Percentiles rank a stretch among this genome's conserved stretches.
phyloP scores from a whole-genome alignment of 1,139 yeast genomes.

The Blastobotrys aristatus region DNA sequence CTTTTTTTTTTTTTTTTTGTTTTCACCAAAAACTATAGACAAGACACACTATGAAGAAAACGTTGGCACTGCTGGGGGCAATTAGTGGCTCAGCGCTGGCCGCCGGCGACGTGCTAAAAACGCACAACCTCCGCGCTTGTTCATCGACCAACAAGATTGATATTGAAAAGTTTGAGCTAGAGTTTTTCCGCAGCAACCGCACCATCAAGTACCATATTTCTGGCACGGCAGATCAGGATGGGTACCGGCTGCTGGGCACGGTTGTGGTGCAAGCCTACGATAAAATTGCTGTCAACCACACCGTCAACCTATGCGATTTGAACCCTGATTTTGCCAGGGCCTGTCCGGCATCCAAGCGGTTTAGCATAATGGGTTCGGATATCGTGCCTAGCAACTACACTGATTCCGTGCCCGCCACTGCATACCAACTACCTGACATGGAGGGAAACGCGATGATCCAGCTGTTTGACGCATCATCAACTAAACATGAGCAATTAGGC shows the following conservation, averaged over 20 bases:
- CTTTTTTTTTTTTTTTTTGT: too few species aligned
- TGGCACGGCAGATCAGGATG: neutral
- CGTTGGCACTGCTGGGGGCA: neutral
- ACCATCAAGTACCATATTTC: neutral
- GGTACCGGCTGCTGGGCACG: neutral
- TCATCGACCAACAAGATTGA: slow-evolving; percentile 29
- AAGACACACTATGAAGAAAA: neutral
- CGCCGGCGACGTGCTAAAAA: slow-evolving; percentile 28
- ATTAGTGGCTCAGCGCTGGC: slow-evolving; percentile 13
- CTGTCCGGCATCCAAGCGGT: neutral
- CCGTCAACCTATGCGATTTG: neutral
- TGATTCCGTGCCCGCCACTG: neutral
- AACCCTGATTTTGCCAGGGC: neutral
- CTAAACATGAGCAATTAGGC: neutral
- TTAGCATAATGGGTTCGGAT: neutral
- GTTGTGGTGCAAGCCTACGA: slow-evolving; percentile 2
- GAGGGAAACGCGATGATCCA: neutral
- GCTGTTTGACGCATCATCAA: neutral
- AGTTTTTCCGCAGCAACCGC: neutral
- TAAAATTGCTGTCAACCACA: neutral
- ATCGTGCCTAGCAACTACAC: slow-evolving; percentile 1
- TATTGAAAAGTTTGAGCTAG: slow-evolving; percentile 10
- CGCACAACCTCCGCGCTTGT: slow-evolving; percentile 27
- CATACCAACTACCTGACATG: slow-evolving; percentile 3
- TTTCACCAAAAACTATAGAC: too few species aligned